These are phyloP conservation scores for Naganishia kalamii DNA, from an alignment of 768 basidiomycete species.

Conservation along the genomic window DNA sequence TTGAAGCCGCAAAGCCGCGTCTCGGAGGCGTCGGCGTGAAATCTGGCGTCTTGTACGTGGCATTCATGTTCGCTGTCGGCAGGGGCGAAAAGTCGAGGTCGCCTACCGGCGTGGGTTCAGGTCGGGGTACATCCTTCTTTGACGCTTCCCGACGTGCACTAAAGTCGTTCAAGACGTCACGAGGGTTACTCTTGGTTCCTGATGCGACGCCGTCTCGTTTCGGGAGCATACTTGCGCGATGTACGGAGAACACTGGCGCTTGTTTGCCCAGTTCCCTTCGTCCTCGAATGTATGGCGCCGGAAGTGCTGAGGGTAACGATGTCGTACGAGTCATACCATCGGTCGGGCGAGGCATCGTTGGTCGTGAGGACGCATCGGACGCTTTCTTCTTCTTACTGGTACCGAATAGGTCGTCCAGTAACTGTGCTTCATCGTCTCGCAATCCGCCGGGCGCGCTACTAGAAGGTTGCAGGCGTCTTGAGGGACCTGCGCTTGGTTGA, in stretches of 20 bases:
- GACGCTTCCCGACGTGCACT: conserved; percentile 4
- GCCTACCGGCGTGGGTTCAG: not conserved
- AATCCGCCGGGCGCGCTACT: conserved; percentile 1
- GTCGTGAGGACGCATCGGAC: not conserved
- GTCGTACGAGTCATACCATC: not conserved
- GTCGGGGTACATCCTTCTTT: not conserved
- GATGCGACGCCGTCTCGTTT: not conserved
- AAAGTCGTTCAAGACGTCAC: not conserved
- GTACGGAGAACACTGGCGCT: not conserved
- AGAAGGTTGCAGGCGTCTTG: not conserved
- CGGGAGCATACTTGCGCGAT: not conserved
- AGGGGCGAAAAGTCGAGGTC: conserved; percentile 1
- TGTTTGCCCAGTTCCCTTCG: not conserved
- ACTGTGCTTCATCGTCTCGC: not conserved
- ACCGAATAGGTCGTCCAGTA: conserved; percentile 1
- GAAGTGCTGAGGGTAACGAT: not conserved
- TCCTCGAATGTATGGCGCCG: not conserved
- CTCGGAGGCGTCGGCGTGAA: not conserved
- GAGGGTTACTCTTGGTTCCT: not conserved
- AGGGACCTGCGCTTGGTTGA: not conserved
- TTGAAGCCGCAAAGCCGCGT: not conserved
- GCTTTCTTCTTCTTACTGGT: not conserved
- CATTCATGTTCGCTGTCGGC: not conserved
- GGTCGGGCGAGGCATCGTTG: not conserved
- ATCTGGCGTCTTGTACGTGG: not conserved